Evolutionary conservation across 2,329 filamentous ascomycete genomes (phyloP).

Genomic region (Furcasterigmium sp.): DNA sequence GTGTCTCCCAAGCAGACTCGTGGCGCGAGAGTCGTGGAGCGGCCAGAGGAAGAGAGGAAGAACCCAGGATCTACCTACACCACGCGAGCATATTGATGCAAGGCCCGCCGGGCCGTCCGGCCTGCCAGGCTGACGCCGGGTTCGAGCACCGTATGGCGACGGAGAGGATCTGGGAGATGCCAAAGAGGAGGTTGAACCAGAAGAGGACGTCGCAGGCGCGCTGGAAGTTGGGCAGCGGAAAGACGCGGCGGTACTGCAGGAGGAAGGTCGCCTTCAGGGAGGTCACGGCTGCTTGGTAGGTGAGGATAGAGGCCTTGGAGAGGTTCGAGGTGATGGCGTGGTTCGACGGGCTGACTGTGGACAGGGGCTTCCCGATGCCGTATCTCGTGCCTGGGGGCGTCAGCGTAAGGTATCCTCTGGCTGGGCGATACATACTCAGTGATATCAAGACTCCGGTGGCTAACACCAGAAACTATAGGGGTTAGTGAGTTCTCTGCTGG

Average conservation of each 20-base stretch:
- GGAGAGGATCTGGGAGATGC: constrained; percentile 6
- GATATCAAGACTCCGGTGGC: constrained; percentile 5
- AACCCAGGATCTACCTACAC: too few relatives aligned
- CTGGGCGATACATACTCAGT: constrained; percentile 2
- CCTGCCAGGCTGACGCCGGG: background rate
- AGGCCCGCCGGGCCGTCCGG: background rate
- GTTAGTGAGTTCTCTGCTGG: background rate
- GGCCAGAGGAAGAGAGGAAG: too few relatives aligned
- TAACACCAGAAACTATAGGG: constrained; percentile 5
- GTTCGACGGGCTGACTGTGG: constrained; percentile 2
- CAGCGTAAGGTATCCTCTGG: background rate
- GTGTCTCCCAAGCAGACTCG: too few relatives aligned
- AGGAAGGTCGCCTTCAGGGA: constrained; percentile 29
- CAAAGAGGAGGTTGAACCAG: constrained; percentile 8
- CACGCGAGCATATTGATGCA: constrained; percentile 8
- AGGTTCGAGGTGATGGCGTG: constrained; percentile 18
- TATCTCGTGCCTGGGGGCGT: constrained; percentile 3
- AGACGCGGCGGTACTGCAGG: constrained; percentile 30
- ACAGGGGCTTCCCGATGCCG: constrained; percentile 14
- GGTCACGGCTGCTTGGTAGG: constrained; percentile 22
- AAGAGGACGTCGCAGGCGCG: constrained; percentile 10
- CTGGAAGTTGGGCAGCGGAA: constrained; percentile 9
- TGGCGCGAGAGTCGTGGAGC: too few relatives aligned
- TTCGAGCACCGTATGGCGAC: constrained; percentile 3
- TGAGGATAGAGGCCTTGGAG: constrained; percentile 18